Evolutionary conservation across 148 eudicot genomes (phyloP).

Genomic region (Fagopyrum esculentum): DNA sequence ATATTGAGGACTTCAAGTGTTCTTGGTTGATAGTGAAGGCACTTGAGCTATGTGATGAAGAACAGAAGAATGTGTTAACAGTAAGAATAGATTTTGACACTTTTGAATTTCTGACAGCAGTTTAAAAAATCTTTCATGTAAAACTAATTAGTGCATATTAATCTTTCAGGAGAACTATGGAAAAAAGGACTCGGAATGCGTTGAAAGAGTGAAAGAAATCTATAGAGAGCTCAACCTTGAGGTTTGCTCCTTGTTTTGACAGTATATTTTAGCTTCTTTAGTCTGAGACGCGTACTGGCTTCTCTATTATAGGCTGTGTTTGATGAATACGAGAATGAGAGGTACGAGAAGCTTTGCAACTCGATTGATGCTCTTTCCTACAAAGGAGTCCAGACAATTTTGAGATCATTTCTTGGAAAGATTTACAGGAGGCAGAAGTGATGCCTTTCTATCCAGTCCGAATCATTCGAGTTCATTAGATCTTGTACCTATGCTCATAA

Average conservation of each 20-base stretch:
- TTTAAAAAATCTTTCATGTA: too few species aligned
- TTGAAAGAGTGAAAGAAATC: conserved; percentile 69
- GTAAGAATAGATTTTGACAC: conserved; percentile 25
- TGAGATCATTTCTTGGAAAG: conserved; percentile 81
- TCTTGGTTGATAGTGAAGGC: conserved; percentile 92
- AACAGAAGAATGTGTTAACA: conserved; percentile 55
- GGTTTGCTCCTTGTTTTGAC: conserved; percentile 24
- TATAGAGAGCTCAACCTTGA: conserved; percentile 59
- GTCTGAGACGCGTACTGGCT: not conserved
- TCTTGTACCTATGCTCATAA: too few species aligned
- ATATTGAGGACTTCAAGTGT: conserved; percentile 80
- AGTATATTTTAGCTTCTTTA: not conserved
- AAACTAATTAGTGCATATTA: not conserved
- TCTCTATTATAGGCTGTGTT: conserved; percentile 42
- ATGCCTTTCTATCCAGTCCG: too few species aligned
- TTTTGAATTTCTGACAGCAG: not conserved
- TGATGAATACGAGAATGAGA: conserved; percentile 61
- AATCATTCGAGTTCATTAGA: too few species aligned
- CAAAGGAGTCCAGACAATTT: conserved; percentile 71
- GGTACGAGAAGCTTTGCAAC: conserved; percentile 46
- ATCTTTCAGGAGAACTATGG: conserved; percentile 81
- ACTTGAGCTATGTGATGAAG: conserved; percentile 60
- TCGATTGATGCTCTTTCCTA: conserved; percentile 77
- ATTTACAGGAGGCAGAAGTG: conserved; percentile 79
- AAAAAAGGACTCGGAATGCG: conserved; percentile 54